Evolutionary conservation across 1,139 yeast species (phyloP).

Genomic region (Pichia sp.): DNA sequence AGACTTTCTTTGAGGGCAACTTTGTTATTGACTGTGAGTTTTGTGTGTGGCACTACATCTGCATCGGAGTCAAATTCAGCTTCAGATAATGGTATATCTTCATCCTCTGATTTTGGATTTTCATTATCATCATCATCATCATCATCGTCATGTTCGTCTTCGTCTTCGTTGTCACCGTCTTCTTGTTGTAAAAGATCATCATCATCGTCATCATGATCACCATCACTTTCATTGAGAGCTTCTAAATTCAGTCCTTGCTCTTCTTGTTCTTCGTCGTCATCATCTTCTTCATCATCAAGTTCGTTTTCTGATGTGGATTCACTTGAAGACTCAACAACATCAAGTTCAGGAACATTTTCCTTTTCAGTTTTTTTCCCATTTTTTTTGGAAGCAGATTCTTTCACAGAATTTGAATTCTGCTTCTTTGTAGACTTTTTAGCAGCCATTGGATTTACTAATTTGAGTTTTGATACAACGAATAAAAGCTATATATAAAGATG

Average conservation of each 20-base stretch:
- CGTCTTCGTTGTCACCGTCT: conserved; percentile 31
- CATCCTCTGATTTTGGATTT: conserved; percentile 43
- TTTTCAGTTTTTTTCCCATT: conserved; percentile 28
- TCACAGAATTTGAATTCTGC: too few relatives aligned
- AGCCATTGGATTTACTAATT: background rate
- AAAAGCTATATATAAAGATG: too few relatives aligned
- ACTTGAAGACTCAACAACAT: conserved; percentile 18
- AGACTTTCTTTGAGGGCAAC: conserved; percentile 65
- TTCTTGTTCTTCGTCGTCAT: conserved; percentile 25
- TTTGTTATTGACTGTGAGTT: conserved; percentile 68
- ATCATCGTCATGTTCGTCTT: conserved; percentile 30
- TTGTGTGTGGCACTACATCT: conserved; percentile 77
- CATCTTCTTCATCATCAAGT: conserved; percentile 11
- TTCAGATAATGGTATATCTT: conserved; percentile 69
- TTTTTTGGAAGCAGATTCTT: conserved; percentile 3
- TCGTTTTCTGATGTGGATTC: conserved; percentile 15
- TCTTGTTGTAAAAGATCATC: conserved; percentile 23
- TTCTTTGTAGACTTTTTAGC: background rate
- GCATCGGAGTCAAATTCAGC: conserved; percentile 55
- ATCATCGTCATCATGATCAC: conserved; percentile 38
- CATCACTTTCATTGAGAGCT: conserved; percentile 47
- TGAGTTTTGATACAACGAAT: too few relatives aligned
- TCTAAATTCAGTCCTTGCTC: conserved; percentile 42
- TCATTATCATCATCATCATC: conserved; percentile 34
- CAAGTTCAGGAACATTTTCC: conserved; percentile 19